phyloP scores from a whole-genome alignment of 1,284 basidiomycete genomes.

The Naganishia cerealis region DNA sequence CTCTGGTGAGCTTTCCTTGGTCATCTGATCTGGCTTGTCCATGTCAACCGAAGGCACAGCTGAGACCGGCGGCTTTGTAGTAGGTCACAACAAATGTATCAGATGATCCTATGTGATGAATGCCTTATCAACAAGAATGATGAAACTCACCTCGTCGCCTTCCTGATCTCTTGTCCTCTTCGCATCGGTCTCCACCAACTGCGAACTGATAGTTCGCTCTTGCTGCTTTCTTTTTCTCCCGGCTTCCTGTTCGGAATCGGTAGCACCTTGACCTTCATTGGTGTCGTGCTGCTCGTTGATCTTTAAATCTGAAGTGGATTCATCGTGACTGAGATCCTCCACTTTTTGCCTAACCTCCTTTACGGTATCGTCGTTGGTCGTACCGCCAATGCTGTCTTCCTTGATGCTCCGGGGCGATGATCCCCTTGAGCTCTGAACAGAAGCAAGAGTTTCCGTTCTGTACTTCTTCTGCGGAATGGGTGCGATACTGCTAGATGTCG shows the following conservation, averaged over 20 bases:
- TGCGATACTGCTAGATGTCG: conserved; percentile 26
- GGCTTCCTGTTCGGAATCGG: conserved; percentile 3
- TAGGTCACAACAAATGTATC: background rate
- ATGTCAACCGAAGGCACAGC: conserved; percentile 16
- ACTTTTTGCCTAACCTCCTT: conserved; percentile 51
- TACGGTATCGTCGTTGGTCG: conserved; percentile 39
- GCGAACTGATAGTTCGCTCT: conserved; percentile 28
- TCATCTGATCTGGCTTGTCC: conserved; percentile 12
- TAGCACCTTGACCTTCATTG: conserved; percentile 3
- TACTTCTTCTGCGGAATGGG: conserved; percentile 51
- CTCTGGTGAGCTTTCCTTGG: background rate
- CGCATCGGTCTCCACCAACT: conserved; percentile 10
- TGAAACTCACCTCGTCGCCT: conserved; percentile 21
- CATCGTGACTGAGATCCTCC: conserved; percentile 48
- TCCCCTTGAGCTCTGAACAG: conserved; percentile 23
- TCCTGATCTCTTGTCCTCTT: conserved; percentile 30
- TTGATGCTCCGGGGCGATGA: conserved; percentile 24
- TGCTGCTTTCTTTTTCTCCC: conserved; percentile 33
- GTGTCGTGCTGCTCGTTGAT: background rate
- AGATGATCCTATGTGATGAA: background rate
- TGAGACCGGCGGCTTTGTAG: conserved; percentile 22
- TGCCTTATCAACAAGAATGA: background rate
- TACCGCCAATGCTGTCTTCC: conserved; percentile 9
- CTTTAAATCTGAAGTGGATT: conserved; percentile 40
- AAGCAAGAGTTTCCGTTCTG: conserved; percentile 39